phyloP scores from a whole-genome alignment of 176 grass and related monocot species.

The Oryza glumipatula region DNA sequence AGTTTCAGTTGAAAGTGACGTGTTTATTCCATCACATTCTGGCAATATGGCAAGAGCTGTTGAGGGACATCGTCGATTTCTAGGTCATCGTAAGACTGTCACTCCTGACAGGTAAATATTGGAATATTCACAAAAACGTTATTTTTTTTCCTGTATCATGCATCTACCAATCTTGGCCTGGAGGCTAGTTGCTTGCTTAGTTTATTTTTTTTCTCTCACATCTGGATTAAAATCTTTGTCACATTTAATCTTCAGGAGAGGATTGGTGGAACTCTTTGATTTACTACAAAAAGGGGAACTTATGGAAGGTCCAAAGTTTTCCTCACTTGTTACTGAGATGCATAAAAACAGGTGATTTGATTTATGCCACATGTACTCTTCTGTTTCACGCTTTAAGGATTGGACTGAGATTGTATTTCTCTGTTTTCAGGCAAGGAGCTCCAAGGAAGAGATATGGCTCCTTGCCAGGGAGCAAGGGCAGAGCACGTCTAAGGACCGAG shows the following conservation, averaged over 20 bases:
- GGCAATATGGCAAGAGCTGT: conserved; percentile 99
- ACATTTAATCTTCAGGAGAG: conserved; percentile 64
- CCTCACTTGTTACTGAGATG: conserved; percentile 74
- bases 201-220: not conserved
- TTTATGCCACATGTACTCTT: not conserved
- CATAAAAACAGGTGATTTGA: conserved; percentile 76
- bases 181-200: conserved; percentile 8
- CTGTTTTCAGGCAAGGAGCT: conserved; percentile 66
- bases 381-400: conserved; percentile 12
- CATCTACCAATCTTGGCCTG: conserved; percentile 1
- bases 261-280: conserved; percentile 92
- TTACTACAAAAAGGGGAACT: conserved; percentile 81
- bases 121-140: not conserved
- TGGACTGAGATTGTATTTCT: conserved; percentile 33
- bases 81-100: conserved; percentile 84
- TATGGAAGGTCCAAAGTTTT: conserved; percentile 64
- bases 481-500: conserved; percentile 76
- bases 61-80: conserved; percentile 88
- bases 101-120: conserved; percentile 77
- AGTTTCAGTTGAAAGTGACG: conserved; percentile 94
- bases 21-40: conserved; percentile 79
- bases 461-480: conserved; percentile 83
- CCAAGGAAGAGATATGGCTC: conserved; percentile 88
- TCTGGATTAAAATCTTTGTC: conserved; percentile 5
- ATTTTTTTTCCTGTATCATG: not conserved